Base-by-base conservation (phyloP, 176 grass and related monocot species). In the Puya raimondii region DNA sequence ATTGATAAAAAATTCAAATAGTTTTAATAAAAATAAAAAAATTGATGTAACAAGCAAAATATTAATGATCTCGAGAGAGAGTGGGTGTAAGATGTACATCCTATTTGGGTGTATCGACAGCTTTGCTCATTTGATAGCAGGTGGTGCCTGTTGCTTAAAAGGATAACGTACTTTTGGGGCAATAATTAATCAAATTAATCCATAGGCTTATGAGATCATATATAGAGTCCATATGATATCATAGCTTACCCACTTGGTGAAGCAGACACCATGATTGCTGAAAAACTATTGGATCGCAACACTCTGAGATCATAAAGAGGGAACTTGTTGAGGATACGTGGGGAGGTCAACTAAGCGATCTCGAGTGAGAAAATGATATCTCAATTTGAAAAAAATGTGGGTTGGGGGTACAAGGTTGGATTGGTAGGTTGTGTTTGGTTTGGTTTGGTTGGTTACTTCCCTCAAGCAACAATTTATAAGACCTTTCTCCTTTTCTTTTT, bases 241-340 rank as follows among this genome's bases (percentile, higher is more conserved):
- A 17, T 61, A 20, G 56, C 10, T 61, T 20, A 61, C 56, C 56
- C 56, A 22, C 56, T 61, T 22, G 4, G 56, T 61, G 1, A n/a
- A 61, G 56, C 10, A 61, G 56, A 61, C 56, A 61, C 10, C 16
- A 61, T 61, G 56, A 61, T 61, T 61, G n/a, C 56, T 22, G 56
- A 61, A 11, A 61, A 61, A 9, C 21, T 22, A 61, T 42, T 42
- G 5, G 33, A 61, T 12, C 16, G 8, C 21, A 61, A n/a, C 2
- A 2, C 52, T 56, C 16, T 61, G 16, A 61, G 17, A 61, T 18
- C 56, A 61, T 61, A 13, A 61, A 9, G 10, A 18, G 4, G 56
- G 56, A 20, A 18, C 21, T 20, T 61, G n/a, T 61, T 61, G 10
- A 10, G 21, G 2, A 56, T 12, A 56, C 4, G 52, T 5, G 16